Evolutionary conservation across 108 stramenopile species (phyloP).

Genomic region (Parietichytrium sp.): DNA sequence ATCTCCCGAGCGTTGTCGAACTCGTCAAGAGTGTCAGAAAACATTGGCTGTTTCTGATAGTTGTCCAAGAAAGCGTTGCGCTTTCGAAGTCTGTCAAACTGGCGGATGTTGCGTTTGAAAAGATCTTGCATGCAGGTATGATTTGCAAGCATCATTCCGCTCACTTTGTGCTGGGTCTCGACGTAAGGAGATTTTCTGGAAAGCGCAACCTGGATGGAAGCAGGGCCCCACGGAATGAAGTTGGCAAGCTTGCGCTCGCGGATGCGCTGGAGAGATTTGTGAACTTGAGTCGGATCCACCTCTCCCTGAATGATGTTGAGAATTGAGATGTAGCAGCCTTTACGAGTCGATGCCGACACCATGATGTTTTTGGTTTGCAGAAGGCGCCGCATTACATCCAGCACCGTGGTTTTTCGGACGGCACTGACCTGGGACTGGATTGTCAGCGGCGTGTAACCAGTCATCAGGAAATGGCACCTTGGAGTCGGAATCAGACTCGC

Average conservation of each 20-base stretch:
- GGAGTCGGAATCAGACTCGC: conserved; percentile 97
- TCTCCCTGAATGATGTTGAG: conserved; percentile 98
- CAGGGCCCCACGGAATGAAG: conserved; percentile 99
- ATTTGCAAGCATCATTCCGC: conserved; percentile 94
- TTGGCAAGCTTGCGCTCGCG: conserved; percentile 84
- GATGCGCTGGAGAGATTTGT: conserved; percentile 95
- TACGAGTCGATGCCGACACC: conserved; percentile 87
- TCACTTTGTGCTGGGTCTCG: conserved; percentile 61
- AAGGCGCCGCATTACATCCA: conserved; percentile 97
- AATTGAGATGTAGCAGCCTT: conserved; percentile 92
- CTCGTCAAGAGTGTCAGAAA: conserved; percentile 89
- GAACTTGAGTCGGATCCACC: conserved; percentile 94
- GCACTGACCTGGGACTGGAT: conserved; percentile 54
- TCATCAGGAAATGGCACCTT: conserved; percentile 97
- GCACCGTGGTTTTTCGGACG: conserved; percentile 94
- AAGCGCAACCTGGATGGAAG: conserved; percentile 94
- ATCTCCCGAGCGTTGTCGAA: conserved; percentile 92
- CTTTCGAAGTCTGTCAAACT: conserved; percentile 88
- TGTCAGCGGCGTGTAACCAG: conserved; percentile 93
- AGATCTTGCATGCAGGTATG: conserved; percentile 94
- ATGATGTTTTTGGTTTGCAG: conserved; percentile 98
- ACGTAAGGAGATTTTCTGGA: conserved; percentile 91
- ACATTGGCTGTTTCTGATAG: conserved; percentile 92
- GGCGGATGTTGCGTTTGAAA: conserved; percentile 79
- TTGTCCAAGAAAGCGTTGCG: conserved; percentile 95